A percentile compares a stretch with the other conserved stretches of the same genome.
Conservation (phyloP, 768 basidiomycete genomes). For the Gymnopilus junonius region DNA sequence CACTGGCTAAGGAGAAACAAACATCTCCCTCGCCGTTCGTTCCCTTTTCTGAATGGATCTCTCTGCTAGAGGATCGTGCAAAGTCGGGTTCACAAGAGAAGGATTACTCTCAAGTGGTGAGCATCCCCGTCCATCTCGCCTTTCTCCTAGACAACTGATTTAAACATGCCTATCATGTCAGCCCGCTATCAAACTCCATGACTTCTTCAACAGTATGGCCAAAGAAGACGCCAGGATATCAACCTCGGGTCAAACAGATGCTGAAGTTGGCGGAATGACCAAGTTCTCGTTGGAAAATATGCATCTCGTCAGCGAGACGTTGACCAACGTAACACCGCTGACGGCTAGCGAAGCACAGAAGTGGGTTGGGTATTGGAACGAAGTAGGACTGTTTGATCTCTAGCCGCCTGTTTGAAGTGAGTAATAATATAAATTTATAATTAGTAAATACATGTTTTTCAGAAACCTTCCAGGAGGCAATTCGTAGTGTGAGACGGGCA, state of each 20-base stretch:
- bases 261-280: constrained; percentile 20
- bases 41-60: constrained; percentile 14
- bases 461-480: neutral
- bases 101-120: constrained; percentile 10
- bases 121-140: neutral
- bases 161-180: constrained; percentile 1
- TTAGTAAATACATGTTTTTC: neutral
- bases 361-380: constrained; percentile 40
- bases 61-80: neutral
- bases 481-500: neutral
- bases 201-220: constrained; percentile 2
- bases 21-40: constrained; percentile 3
- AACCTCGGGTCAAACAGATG: constrained; percentile 14
- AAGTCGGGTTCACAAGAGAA: neutral
- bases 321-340: constrained; percentile 27
- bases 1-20: neutral
- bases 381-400: constrained; percentile 22
- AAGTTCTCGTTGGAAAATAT: constrained; percentile 29
- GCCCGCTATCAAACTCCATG: constrained; percentile 28
- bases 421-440: neutral
- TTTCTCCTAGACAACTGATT: neutral
- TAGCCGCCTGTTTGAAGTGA: neutral
- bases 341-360: constrained; percentile 20
- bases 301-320: constrained; percentile 30
- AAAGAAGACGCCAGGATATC: neutral